Conservation (phyloP, 257 asterid genomes). For the Solanum clarkiae region DNA sequence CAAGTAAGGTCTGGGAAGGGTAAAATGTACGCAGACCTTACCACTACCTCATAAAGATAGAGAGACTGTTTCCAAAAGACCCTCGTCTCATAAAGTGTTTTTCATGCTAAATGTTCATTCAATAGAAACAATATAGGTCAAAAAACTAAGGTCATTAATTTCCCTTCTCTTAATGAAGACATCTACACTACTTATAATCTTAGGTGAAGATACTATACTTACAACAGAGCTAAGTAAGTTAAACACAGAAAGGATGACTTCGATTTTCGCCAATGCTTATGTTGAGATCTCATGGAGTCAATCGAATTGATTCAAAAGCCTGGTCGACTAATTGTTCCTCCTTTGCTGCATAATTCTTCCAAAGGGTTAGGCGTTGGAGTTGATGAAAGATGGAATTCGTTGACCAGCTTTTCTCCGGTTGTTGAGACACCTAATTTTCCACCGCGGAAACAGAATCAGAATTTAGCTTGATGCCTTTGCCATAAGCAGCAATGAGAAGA, state of each 20-base stretch:
- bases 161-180: neutral
- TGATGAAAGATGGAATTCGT: neutral
- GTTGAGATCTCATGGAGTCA: neutral
- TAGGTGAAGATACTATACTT: neutral
- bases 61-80: neutral
- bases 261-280: too few species aligned
- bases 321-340: neutral
- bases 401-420: neutral
- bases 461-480: constrained; percentile 43
- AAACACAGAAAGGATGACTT: neutral
- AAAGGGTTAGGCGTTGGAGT: neutral
- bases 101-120: neutral
- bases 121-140: neutral
- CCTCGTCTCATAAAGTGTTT: neutral
- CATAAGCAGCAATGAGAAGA: constrained; percentile 77
- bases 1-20: neutral
- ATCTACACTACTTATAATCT: neutral
- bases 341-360: too few species aligned
- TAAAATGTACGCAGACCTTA: neutral
- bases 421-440: constrained; percentile 9
- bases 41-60: neutral
- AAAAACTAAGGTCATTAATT: neutral
- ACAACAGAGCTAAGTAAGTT: neutral
- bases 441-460: constrained; percentile 9
- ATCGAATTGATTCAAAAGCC: neutral